These are phyloP conservation scores for Cyberlindnera mycetangii DNA, from an alignment of 805 yeast genomes.

Conservation along the genomic window DNA sequence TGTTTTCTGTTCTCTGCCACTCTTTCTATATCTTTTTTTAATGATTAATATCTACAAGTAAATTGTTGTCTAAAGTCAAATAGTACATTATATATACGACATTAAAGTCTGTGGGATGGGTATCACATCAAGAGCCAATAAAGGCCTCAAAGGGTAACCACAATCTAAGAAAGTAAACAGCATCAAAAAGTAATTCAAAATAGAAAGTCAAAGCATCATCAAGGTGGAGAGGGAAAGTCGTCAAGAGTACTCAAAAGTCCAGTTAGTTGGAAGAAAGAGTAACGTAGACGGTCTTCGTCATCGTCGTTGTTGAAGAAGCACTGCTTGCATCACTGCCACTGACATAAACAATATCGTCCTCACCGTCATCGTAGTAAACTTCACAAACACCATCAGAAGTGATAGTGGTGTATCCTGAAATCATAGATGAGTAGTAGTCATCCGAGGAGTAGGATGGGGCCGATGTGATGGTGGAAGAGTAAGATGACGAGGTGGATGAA, in stretches of 20 bases:
- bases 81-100: too few species aligned
- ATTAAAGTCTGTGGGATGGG: not conserved
- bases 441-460: slow-evolving; percentile 8
- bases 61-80: too few species aligned
- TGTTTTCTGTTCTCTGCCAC: too few species aligned
- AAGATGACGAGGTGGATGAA: slow-evolving; percentile 8
- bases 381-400: slow-evolving; percentile 28
- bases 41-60: not conserved
- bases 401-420: slow-evolving; percentile 23
- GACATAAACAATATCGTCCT: slow-evolving; percentile 22
- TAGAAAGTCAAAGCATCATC: not conserved
- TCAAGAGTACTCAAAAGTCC: not conserved
- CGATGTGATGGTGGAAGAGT: slow-evolving; percentile 17
- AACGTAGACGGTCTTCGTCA: slow-evolving; percentile 23
- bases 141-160: slow-evolving; percentile 9
- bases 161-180: not conserved
- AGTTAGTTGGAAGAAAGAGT: slow-evolving; percentile 18
- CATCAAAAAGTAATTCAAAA: not conserved
- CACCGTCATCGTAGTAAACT: slow-evolving; percentile 26
- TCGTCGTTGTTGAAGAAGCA: slow-evolving; percentile 28
- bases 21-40: not conserved
- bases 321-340: slow-evolving; percentile 29
- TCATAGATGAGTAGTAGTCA: slow-evolving; percentile 6
- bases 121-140: slow-evolving; percentile 7
- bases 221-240: too few species aligned